These are phyloP conservation scores for Aegilops longissima DNA, from an alignment of 176 grass and related monocot species.

Conservation along the genomic window DNA sequence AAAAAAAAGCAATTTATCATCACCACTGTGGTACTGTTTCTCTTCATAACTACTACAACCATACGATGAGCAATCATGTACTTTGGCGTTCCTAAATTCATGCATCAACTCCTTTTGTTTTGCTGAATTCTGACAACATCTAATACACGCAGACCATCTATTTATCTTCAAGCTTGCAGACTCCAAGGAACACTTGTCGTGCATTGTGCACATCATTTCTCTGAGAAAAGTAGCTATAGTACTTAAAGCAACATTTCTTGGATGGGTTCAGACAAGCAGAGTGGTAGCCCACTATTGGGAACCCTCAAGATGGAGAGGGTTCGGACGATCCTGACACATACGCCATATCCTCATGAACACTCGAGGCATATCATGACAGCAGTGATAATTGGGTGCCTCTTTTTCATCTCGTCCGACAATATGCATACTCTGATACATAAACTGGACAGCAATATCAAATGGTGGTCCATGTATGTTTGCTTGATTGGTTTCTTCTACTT, in stretches of 20 bases:
- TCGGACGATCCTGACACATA: slow-evolving; percentile 74
- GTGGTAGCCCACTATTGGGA: slow-evolving; percentile 60
- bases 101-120: neutral
- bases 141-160: slow-evolving; percentile 12
- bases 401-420: slow-evolving; percentile 89
- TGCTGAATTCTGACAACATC: slow-evolving; percentile 19
- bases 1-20: neutral
- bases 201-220: neutral
- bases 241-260: slow-evolving; percentile 6
- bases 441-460: slow-evolving; percentile 87
- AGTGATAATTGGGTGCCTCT: slow-evolving; percentile 74
- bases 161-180: slow-evolving; percentile 15
- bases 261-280: slow-evolving; percentile 71
- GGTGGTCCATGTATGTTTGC: slow-evolving; percentile 99
- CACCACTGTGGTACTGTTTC: neutral
- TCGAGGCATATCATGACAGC: slow-evolving; percentile 87
- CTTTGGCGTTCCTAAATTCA: neutral
- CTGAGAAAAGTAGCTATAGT: neutral
- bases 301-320: slow-evolving; percentile 84
- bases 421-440: slow-evolving; percentile 94
- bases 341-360: slow-evolving; percentile 84
- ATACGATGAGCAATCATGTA: neutral
- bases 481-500: slow-evolving; percentile 99
- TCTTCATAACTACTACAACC: neutral
- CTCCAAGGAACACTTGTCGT: slow-evolving; percentile 2